Base-by-base conservation (phyloP, 345 rosid genomes). In the Draba incana region DNA sequence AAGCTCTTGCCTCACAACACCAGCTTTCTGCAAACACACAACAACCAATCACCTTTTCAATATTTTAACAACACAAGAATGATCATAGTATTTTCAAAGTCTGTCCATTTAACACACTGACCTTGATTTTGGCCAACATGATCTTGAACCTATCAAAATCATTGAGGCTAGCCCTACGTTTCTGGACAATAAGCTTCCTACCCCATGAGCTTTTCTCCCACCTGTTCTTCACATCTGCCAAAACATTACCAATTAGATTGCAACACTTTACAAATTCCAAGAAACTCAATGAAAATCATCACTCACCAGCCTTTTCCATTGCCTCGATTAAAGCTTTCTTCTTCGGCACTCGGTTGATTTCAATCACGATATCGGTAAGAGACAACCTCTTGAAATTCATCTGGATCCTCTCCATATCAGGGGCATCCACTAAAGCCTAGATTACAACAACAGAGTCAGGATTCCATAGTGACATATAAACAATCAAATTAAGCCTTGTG, bases 351-450 rank as follows among this genome's bases (percentile, higher is more conserved):
- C 95, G 75, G 60, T 84, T 81, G 63, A 93, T 93, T 13, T 88
- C 92, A 70, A 90, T 84, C 47, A 80, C 92, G 58, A 93, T 90
- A 68, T 93, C 96, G 0, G 98, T 90, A 1, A 93, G 90, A 6
- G 96, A 79, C 28, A 93, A 83, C 76, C 98, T 90, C 89, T 93
- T 93, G 73, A 93, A 90, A 60, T 90, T 90, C 83, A 88, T 93
- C 79, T 90, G 98, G 66, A 87, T 70, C 72, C 98, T 84, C 57
- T 90, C 92, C 94, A 88, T 88, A 72, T 87, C 95, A 8, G 95
- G 96, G 13, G 99, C 91, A 65, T 94, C 99, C 20, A 94, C 97
- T 9, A 94, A 84, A 43, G 97, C 99, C 99, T 94, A 68, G 10
- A 57, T 6, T 4, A 30, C 23, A 4, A 35, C 3, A 59, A 33